Conservation (phyloP, 495 filamentous ascomycete genomes). For the Cercophora sp. region DNA sequence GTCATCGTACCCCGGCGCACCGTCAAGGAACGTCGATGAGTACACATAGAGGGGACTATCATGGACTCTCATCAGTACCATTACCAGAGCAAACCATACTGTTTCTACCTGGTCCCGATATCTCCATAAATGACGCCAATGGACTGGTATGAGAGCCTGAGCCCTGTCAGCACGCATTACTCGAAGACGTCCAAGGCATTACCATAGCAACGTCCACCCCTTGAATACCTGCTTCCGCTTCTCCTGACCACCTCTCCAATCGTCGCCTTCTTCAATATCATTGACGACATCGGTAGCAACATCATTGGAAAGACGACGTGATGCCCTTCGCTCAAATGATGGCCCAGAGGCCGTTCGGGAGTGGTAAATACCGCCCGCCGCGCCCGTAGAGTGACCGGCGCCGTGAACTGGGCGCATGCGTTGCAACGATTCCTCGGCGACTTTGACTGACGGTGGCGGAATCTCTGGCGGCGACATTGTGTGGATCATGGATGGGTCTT, state of each 20-base stretch:
- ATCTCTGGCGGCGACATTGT: constrained; percentile 7
- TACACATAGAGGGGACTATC: constrained; percentile 61
- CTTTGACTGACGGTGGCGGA: constrained; percentile 7
- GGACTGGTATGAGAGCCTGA: constrained; percentile 62
- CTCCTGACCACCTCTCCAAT: constrained; percentile 31
- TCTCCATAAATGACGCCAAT: constrained; percentile 74
- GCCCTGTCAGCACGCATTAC: constrained; percentile 4
- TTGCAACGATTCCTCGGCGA: constrained; percentile 11
- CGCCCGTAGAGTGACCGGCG: constrained; percentile 7
- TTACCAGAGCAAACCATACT: neutral
- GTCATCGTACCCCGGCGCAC: constrained; percentile 53
- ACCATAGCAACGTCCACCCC: constrained; percentile 42
- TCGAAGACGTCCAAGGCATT: neutral
- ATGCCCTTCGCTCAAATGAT: constrained; percentile 23
- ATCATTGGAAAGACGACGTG: constrained; percentile 23
- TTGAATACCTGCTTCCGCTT: constrained; percentile 43
- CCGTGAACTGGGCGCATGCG: neutral
- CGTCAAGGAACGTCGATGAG: constrained; percentile 60
- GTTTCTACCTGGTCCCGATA: constrained; percentile 58
- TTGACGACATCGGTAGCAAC: constrained; percentile 14
- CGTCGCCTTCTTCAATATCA: constrained; percentile 37
- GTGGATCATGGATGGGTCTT: too few relatives aligned
- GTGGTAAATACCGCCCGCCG: constrained; percentile 37
- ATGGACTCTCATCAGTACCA: neutral
- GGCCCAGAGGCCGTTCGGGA: constrained; percentile 31